Evolutionary conservation across 1,139 yeast species (phyloP), one percentile per base, ranked within the genome.

Genomic region (Hanseniaspora gamundiae): DNA sequence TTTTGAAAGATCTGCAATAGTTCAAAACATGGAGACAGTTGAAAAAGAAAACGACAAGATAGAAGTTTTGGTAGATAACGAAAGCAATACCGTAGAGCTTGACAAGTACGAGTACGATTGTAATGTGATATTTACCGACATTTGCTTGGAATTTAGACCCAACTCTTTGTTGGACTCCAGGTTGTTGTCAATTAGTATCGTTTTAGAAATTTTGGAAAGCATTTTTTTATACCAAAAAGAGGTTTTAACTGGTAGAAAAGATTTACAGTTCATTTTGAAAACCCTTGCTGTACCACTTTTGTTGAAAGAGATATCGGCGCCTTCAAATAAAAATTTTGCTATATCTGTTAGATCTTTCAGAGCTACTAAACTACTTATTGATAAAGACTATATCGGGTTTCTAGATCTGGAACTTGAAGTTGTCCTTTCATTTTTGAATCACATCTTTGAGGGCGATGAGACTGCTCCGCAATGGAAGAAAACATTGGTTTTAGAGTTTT

Each of bases 341-440:
- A 68, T 80, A 8, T 73, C 78, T 36, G 80, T 82, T 1, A 70
- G 97, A 49, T 80, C 84, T 6, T 75, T 86, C 46, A 69, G 97
- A 46, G 71, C 87, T 13, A 68, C 85, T 11, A 70, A 73, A 41
- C 65, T 84, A 5, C 59, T 87, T 39, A 62, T 87, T 13, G 66
- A 74, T 17, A 69, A 77, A 10, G 87, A 80, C 49, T 59, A 52
- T 40, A 67, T 86, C 35, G 61, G 68, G 0, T 71, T 76, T 14
- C 62, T 88, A 30, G 79, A 75, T 43, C 73, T 83, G 35, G 96
- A 88, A 59, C 71, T 85, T 27, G 95, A 86, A 56, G 86, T 86
- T 7, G 75, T 88, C 1, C 61, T 88, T 20, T 78, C 94, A 0
- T 68, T 81, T 36, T 62, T 87, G 33, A 82, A 83, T 26, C 94